phyloP scores from a whole-genome alignment of 1,139 yeast genomes.

The Yamadazyma buinensis region DNA sequence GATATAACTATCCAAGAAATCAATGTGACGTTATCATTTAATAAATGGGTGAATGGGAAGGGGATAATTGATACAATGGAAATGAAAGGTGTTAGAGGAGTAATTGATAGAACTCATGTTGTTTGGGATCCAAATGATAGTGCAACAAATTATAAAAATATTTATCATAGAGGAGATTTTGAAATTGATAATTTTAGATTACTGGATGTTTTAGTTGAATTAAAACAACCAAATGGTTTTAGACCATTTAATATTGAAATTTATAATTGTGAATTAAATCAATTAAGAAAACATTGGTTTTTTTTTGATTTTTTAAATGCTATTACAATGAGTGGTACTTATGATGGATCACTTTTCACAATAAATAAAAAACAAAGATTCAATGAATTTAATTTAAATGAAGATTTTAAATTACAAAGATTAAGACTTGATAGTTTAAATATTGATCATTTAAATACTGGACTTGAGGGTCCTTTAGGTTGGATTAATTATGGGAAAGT shows the following conservation, averaged over 20 bases:
- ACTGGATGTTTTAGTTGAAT: slow-evolving; percentile 80
- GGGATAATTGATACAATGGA: slow-evolving; percentile 85
- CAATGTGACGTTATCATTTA: slow-evolving; percentile 72
- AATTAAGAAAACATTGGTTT: slow-evolving; percentile 87
- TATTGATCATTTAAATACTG: slow-evolving; percentile 85
- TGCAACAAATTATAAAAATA: slow-evolving; percentile 74
- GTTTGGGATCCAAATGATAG: slow-evolving; percentile 79
- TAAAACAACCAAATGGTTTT: slow-evolving; percentile 76
- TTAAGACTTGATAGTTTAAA: slow-evolving; percentile 80
- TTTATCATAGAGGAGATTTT: slow-evolving; percentile 83
- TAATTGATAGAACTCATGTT: slow-evolving; percentile 86
- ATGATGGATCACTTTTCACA: slow-evolving; percentile 89
- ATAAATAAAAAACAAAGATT: slow-evolving; percentile 72
- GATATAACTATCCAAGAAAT: slow-evolving; percentile 88
- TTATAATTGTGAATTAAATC: slow-evolving; percentile 77
- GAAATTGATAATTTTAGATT: slow-evolving; percentile 79
- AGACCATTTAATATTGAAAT: slow-evolving; percentile 84
- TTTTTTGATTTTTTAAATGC: slow-evolving; percentile 85
- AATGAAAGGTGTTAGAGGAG: slow-evolving; percentile 83
- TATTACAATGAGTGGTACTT: slow-evolving; percentile 81
- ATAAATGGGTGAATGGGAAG: slow-evolving; percentile 85
- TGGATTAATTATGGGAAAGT: slow-evolving; percentile 93
- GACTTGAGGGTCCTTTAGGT: slow-evolving; percentile 91
- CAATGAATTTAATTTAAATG: slow-evolving; percentile 43
- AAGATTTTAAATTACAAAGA: slow-evolving; percentile 54